These are phyloP conservation scores for Mycotypha africana DNA, from an alignment of 371 early-diverging fungal genomes.

Conservation along the genomic window DNA sequence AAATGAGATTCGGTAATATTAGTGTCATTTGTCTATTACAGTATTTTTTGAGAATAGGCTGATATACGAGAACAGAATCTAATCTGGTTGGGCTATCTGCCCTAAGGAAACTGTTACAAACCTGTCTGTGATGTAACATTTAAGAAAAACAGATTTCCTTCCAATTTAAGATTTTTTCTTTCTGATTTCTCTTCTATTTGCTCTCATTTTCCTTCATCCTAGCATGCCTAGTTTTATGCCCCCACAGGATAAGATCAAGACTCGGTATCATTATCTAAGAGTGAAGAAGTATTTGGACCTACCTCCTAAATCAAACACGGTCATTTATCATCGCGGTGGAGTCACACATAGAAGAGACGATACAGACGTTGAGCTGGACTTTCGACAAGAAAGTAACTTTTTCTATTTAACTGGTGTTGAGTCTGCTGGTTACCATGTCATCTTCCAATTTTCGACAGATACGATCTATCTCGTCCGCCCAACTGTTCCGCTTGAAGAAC, in stretches of 20 bases:
- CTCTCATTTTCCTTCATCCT: not conserved
- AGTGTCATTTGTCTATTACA: too few relatives aligned
- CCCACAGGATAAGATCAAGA: not conserved
- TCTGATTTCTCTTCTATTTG: not conserved
- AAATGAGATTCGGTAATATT: too few relatives aligned
- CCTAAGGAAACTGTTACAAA: too few relatives aligned
- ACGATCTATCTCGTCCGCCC: conserved; percentile 44
- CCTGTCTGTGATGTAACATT: too few relatives aligned
- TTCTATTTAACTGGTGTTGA: conserved; percentile 52
- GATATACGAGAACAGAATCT: too few relatives aligned
- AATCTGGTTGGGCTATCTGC: too few relatives aligned
- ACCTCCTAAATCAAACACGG: conserved; percentile 2
- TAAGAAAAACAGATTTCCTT: too few relatives aligned
- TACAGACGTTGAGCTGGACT: conserved; percentile 50
- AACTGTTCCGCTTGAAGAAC: conserved; percentile 27
- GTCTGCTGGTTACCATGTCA: conserved; percentile 46
- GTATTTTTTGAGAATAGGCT: too few relatives aligned
- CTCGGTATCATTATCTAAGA: conserved; percentile 3
- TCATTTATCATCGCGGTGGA: conserved; percentile 36
- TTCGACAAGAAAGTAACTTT: conserved; percentile 55
- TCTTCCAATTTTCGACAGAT: conserved; percentile 30
- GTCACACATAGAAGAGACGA: conserved; percentile 30
- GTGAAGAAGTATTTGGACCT: conserved; percentile 11
- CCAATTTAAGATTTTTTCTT: too few relatives aligned
- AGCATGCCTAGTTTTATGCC: not conserved